Evolutionary conservation across 306 rosid species (phyloP), one percentile per base, ranked within the genome.

Genomic region (Fragaria iinumae): DNA sequence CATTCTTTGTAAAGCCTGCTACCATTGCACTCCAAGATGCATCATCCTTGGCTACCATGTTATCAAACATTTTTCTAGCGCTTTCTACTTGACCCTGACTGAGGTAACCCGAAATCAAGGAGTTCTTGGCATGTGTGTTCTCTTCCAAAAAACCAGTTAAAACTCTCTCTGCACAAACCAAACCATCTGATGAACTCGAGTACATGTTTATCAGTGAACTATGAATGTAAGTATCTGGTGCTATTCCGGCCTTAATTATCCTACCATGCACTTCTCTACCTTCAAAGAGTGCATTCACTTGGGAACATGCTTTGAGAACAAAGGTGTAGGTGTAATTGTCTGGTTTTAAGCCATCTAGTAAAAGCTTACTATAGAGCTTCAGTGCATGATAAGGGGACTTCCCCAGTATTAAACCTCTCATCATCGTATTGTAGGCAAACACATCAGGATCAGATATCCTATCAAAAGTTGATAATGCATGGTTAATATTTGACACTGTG

Each of bases 1-100:
- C 82, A 60, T 81, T 85, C 67, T 77, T 80, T 39, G 79, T 71
- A 56, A 75, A 85, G 9, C 91, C 86, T 38, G 82, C 66, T 64
- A 86, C 57, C 82, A 86, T 81, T 69, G 88, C 85, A 77, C 89
- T 88, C 88, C 86, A 88, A 55, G 89, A 81, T 64, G 88, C 88
- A 32, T 67, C 83, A 77, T 88, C 91, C 78, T 79, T 85, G 27
- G 53, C 45, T 21, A 8, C 50, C 78, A 85, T 76, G 39, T 74
- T 45, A 32, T 85, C 86, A 52, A 88, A 85, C 75, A 80, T 49
- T 23, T 49, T 36, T 25, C 86, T 52, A 48, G 89, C 91, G 39
- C 75, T 72, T 10, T 76, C 84, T 6, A 81, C 78, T 23, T 75
- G 75, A 6, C 89, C 88, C 59, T 71, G 72, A 9, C 75, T 68